Conservation (phyloP, 1,284 basidiomycete genomes). For the Paramarasmius palmivorus region DNA sequence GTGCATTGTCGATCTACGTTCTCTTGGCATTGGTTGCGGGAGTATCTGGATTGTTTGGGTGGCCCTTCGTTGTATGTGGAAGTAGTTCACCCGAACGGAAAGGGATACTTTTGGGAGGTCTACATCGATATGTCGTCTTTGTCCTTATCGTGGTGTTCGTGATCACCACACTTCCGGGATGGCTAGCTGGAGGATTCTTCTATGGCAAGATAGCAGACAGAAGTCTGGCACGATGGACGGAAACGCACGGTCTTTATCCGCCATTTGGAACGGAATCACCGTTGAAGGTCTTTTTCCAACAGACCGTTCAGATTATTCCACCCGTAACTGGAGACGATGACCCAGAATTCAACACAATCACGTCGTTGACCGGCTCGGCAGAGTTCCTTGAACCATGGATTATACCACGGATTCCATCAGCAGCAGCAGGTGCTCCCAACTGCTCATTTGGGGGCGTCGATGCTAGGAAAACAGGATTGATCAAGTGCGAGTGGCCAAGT, state of each 20-base stretch:
- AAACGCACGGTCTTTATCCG: constrained; percentile 21
- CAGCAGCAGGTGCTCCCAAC: constrained; percentile 30
- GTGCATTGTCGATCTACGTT: constrained; percentile 45
- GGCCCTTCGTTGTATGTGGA: constrained; percentile 43
- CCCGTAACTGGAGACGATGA: constrained; percentile 3
- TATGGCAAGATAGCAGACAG: not conserved
- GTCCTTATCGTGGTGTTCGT: constrained; percentile 45
- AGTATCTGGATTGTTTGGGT: constrained; percentile 1
- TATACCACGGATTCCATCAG: constrained; percentile 55
- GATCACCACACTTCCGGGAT: constrained; percentile 43
- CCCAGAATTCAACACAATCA: constrained; percentile 22
- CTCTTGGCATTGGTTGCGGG: constrained; percentile 1
- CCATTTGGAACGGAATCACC: constrained; percentile 64
- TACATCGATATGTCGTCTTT: constrained; percentile 47
- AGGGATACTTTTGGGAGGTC: constrained; percentile 5
- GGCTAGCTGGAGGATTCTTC: constrained; percentile 27
- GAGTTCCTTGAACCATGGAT: constrained; percentile 45
- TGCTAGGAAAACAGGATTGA: constrained; percentile 24
- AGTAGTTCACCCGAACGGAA: not conserved
- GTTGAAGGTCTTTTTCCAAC: constrained; percentile 70
- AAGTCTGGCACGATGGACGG: not conserved
- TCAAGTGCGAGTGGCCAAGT: constrained; percentile 34
- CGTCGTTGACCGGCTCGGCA: constrained; percentile 48
- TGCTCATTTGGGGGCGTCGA: constrained; percentile 24
- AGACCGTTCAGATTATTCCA: constrained; percentile 37